phyloP scores from a whole-genome alignment of 345 rosid genomes.

The Aquilaria malaccensis region DNA sequence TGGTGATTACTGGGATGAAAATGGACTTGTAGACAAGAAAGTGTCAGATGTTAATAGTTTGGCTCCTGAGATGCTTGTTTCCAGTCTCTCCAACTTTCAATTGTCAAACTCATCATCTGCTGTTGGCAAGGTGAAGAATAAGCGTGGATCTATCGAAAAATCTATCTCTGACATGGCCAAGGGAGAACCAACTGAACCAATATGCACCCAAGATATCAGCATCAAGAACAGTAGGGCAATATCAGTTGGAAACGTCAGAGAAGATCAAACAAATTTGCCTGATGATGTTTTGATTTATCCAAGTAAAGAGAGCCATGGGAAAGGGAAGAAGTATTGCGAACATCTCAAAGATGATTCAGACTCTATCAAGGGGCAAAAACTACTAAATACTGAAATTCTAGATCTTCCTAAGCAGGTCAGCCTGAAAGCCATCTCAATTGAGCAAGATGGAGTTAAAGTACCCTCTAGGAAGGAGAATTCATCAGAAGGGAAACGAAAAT shows the following conservation, averaged over 20 bases:
- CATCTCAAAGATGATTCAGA: conserved; percentile 29
- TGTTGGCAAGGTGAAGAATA: conserved; percentile 10
- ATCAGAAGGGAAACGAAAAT: conserved; percentile 44
- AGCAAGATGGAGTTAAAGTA: conserved; percentile 32
- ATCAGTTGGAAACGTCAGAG: conserved; percentile 41
- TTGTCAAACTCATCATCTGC: conserved; percentile 41
- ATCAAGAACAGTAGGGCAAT: conserved; percentile 35
- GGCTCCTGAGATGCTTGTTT: conserved; percentile 65
- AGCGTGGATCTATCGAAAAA: conserved; percentile 33
- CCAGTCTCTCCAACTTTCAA: conserved; percentile 63
- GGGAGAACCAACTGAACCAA: conserved; percentile 35
- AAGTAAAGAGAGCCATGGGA: conserved; percentile 36
- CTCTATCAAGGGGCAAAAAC: conserved; percentile 32
- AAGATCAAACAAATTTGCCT: conserved; percentile 36
- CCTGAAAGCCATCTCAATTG: conserved; percentile 29
- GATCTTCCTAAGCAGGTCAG: conserved; percentile 34
- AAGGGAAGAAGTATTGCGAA: conserved; percentile 35
- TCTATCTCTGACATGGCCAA: conserved; percentile 26
- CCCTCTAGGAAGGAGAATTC: conserved; percentile 41
- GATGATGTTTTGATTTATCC: conserved; percentile 29
- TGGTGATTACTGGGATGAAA: conserved; percentile 21
- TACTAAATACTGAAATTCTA: conserved; percentile 26
- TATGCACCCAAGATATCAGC: conserved; percentile 30
- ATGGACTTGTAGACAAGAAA: conserved; percentile 23
- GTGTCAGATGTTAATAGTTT: conserved; percentile 33